phyloP scores from a whole-genome alignment of 2,329 filamentous ascomycete genomes.

The Aspergillus arachidicola region DNA sequence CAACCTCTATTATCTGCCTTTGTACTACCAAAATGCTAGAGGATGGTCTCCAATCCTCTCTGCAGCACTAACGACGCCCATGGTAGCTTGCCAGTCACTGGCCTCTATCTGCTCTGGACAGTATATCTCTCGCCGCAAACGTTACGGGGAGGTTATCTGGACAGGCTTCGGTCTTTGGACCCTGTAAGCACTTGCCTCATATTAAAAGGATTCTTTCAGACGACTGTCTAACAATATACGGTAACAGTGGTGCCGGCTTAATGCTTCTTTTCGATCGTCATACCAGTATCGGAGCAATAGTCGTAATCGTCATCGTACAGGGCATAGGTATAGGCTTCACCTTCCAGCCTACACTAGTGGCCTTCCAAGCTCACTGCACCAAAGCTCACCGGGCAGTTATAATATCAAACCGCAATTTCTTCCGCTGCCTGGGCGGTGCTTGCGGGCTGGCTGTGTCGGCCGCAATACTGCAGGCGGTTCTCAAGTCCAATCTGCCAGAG shows the following conservation, averaged over 20 bases:
- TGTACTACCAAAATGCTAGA: slow-evolving; percentile 64
- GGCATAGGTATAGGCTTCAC: slow-evolving; percentile 58
- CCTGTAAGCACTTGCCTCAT: slow-evolving; percentile 32
- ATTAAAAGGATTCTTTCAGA: too few relatives aligned
- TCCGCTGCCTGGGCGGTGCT: slow-evolving; percentile 61
- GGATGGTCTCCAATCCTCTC: slow-evolving; percentile 50
- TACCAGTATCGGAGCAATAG: slow-evolving; percentile 53
- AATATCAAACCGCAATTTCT: slow-evolving; percentile 65
- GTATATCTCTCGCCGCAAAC: slow-evolving; percentile 59
- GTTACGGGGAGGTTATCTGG: slow-evolving; percentile 64
- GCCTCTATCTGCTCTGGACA: slow-evolving; percentile 52
- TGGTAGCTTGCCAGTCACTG: slow-evolving; percentile 51
- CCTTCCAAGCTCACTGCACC: slow-evolving; percentile 59
- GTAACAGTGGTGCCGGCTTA: slow-evolving; percentile 52
- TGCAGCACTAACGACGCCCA: slow-evolving; percentile 54
- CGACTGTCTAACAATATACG: not conserved
- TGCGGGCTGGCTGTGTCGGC: slow-evolving; percentile 61
- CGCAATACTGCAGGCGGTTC: slow-evolving; percentile 49
- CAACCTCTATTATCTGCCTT: slow-evolving; percentile 62
- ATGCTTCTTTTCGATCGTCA: slow-evolving; percentile 52
- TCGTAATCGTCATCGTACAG: slow-evolving; percentile 54
- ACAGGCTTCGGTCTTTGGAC: slow-evolving; percentile 50
- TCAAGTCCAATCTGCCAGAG: slow-evolving; percentile 43
- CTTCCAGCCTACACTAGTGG: slow-evolving; percentile 59
- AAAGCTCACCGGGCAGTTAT: slow-evolving; percentile 63